Evolutionary conservation across 257 asterid genomes (phyloP), one percentile per base, ranked within the genome.

Genomic region (Sherardia arvensis): DNA sequence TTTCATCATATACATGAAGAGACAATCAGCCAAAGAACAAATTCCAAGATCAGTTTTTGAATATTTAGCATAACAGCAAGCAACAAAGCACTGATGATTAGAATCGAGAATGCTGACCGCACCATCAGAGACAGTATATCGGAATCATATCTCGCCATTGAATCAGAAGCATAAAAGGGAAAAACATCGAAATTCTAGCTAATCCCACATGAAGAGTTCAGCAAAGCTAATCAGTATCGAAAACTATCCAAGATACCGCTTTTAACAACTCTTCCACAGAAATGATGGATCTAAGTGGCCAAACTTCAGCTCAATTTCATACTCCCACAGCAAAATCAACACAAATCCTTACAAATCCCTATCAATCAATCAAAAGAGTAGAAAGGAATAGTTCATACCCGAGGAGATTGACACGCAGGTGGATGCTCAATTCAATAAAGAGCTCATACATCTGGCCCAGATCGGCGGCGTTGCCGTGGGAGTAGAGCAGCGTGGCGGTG

Each of bases 381-480:
- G 32, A 36, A 22, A 25, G 10, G 34, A 4, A 21, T 2, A 67
- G 62, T n/a, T n/a, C n/a, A n/a, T 83, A 91, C 99, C 99, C 97
- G 75, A 93, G 77, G 73, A 90, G 90, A 83, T 90, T 93, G 74
- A 87, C 95, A 28, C 95, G 91, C 75, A 90, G 64, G 79, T 93
- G 99, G 32, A 87, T 90, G 66, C 95, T 83, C 61, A 93, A 89
- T 81, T 93, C 94, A 71, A 90, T 81, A 65, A 87, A 90, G 29
- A 93, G 94, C 85, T 87, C 95, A 58, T 85, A 87, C 97, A 93
- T 87, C 88, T 93, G 99, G 18, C 99, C 99, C 58, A 93, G 84
- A 82, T 93, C 99, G 61, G 99, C 85, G 47, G 98, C 98, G 83
- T 91, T 91, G 43, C 98, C 98, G 59, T 91, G 98, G 7, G 98